Base-by-base conservation (phyloP, 2,329 filamentous ascomycete genomes). In the Ceratocystiopsis sp. region DNA sequence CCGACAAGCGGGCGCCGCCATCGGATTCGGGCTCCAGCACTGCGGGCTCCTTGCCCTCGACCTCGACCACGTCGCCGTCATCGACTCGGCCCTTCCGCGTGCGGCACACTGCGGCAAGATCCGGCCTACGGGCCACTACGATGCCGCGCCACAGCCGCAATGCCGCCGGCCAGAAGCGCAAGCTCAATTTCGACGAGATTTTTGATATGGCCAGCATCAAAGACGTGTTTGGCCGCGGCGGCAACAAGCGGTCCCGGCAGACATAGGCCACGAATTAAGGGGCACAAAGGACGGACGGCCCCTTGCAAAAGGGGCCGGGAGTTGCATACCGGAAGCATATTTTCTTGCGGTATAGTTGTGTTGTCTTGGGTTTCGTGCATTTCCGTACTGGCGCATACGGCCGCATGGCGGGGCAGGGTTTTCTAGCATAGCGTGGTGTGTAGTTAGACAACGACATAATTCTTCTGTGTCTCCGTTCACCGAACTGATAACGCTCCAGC, bases 121-220 rank as follows among this genome's bases (percentile, higher is more conserved):
- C 48, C 3, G 52, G 55, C 35, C 49, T 51, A n/a, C 54, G 51
- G 19, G 48, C 49, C 17, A 52, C 58, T 35, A 35, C 52, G 40
- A 44, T 54, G 9, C 48, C 57, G 25, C 65, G 70, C 40, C 61
- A 83, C 10, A 75, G 76, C 5, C 69, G 70, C 46, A 76, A 74
- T 29, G 37, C 38, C 8, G 73, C 79, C 10, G 82, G 82, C 2
- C 69, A 75, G 51, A 89, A 89, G 59, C 71, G 82, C 37, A 73
- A 80, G 52, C 69, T 84, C 51, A 80, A 82, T 52, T 71, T 83
- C 53, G 73, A 75, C 19, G 82, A 87, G 53, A 77, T 85, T 43
- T 86, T 86, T 55, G 80, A 84, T 53, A 63, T 82, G 9, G 73
- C 75, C 42, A 75, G 73, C 49, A 57, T 81, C 41, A 80, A 79